Base-by-base conservation (phyloP, 2,329 filamentous ascomycete genomes). In the Stachybotrys echinatus region DNA sequence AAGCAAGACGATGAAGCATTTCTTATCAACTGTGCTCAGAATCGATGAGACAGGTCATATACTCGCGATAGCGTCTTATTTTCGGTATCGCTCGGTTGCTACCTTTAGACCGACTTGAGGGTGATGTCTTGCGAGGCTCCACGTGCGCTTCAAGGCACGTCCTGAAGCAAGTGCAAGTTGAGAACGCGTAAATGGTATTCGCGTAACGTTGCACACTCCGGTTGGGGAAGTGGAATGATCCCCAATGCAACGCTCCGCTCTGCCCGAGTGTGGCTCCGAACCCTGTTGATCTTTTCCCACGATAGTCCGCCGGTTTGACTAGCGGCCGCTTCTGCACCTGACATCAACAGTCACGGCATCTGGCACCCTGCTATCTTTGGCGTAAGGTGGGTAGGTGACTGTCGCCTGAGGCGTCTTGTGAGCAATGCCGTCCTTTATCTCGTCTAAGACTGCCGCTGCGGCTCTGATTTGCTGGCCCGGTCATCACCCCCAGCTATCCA, bases 141-240 rank as follows among this genome's bases (percentile, higher is more conserved):
- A 14, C 27, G 27, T 34, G 10, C 14, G 27, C 10, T 14, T 10
- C 27, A 34, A 10, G 27, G n/a, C n/a, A n/a, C n/a, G 10, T 34
- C 27, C 27, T 34, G 27, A 34, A n/a, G n/a, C n/a, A n/a, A n/a
- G n/a, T n/a, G 27, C 27, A 34, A 34, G 10, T 34, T 34, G 14
- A 14, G 10, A 18, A 23, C 45, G 45, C 45, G 45, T 47, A 19
- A 22, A 47, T 23, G 20, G 45, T 20, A 5, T 39, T 21, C 31
- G 45, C 44, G 45, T 47, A 47, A 47, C 45, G 45, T 47, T 47
- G 45, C 45, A 47, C 31, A 47, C 18, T 40, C 27, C 14, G 27
- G 27, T 8, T 14, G 27, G 27, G 14, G 27, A 14, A 14, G 27
- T 8, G 27, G 27, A 34, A 14, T 8, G 27, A 14, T 34, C 27